Base-by-base conservation (phyloP, 345 rosid genomes). In the Kernera saxatilis region DNA sequence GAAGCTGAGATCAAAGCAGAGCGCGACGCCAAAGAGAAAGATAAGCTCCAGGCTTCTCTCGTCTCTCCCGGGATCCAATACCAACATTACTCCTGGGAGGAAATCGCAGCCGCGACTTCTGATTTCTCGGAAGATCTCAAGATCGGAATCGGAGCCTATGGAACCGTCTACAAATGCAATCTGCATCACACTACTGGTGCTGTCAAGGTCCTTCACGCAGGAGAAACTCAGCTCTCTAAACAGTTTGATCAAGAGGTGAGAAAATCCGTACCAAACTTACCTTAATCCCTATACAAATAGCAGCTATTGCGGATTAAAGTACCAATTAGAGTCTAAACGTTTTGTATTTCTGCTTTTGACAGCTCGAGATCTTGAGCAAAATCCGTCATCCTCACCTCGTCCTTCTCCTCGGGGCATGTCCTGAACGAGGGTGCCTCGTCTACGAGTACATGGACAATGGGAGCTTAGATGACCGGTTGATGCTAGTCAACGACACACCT, bases 351-450 rank as follows among this genome's bases (percentile, higher is more conserved):
- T 66, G 11, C 56, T 81, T 13, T 73, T 74, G 58, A 22, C 84
- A 92, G 98, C 83, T 93, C 36, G 92, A 90, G 71, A 79, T 93
- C 52, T 80, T 93, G 83, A 88, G 96, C 84, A 88, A 78, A 75
- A 83, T 88, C 52, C 90, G 84, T 8, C 98, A 93, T 55, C 98
- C 97, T 2, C 90, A 93, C 82, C 72, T 93, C 69, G 89, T 93
- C 53, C 88, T 90, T 60, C 98, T 93, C 74, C 84, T 93, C 3
- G 98, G 98, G 32, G 98, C 98, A 19, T 93, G 98, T 72, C 86
- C 83, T 0, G 93, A 87, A 23, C 90, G 70, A n/a, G 87, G 91
- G 50, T 90, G 95, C 68, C 85, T 92, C 11, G 84, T 88, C 52
- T 92, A 92, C 18, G 98, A 92, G 84, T 64, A 76, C 71, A 76